Conservation (phyloP, 345 rosid genomes). For the Boechera retrofracta region DNA sequence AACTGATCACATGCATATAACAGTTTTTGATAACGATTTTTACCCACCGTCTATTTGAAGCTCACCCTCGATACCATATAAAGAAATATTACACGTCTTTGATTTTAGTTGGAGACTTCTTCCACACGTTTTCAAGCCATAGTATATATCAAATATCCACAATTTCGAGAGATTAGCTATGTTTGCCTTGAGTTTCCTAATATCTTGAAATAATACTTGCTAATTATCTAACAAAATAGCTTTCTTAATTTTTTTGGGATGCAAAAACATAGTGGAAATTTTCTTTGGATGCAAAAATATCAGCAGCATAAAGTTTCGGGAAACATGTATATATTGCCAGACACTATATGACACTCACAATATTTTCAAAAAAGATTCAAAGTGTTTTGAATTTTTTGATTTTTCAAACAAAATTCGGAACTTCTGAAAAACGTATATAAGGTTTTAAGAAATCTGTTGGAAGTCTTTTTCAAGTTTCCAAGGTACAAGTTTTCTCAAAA, state of each 20-base stretch:
- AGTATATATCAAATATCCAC: neutral
- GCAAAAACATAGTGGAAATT: neutral
- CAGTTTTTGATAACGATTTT: conserved; percentile 7
- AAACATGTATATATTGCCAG: neutral
- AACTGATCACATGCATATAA: neutral
- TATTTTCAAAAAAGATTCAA: too few species aligned
- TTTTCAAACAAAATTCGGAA: too few species aligned
- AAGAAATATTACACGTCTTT: neutral
- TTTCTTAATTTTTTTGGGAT: neutral
- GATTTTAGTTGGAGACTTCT: neutral
- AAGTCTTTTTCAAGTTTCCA: neutral
- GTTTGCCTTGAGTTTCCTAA: neutral
- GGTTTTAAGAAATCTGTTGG: neutral
- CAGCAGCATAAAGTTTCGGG: neutral
- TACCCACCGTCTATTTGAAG: neutral
- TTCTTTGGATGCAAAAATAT: neutral
- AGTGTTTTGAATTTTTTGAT: neutral
- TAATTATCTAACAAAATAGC: neutral
- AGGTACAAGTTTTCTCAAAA: neutral
- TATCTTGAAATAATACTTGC: neutral
- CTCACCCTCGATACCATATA: neutral
- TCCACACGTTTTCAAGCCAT: conserved; percentile 6
- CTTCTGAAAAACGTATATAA: too few species aligned
- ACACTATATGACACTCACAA: neutral
- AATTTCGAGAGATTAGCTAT: neutral